phyloP scores from a whole-genome alignment of 2,329 filamentous ascomycete genomes.

The Fusarium transvaalense region DNA sequence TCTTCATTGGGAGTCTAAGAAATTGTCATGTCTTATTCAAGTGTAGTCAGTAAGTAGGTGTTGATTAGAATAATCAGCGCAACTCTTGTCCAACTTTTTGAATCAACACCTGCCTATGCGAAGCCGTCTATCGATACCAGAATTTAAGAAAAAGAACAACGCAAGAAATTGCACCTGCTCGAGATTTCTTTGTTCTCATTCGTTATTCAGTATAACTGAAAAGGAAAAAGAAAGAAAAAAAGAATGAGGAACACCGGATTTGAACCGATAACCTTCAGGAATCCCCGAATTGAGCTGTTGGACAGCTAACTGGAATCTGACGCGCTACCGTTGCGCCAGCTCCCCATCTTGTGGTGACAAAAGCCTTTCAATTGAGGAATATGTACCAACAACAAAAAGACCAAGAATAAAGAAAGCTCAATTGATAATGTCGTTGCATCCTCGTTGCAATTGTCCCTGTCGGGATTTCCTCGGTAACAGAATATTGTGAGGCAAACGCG shows the following conservation, averaged over 20 bases:
- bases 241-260: constrained; percentile 19
- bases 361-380: fast-evolving
- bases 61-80: no score
- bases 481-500: not conserved
- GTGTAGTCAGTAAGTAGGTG: no score
- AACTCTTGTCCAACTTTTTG: no score
- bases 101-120: no score
- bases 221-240: not conserved
- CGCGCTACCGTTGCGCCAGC: constrained; percentile 23
- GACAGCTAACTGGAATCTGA: constrained; percentile 17
- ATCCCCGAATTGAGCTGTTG: not conserved
- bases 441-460: not conserved
- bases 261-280: constrained; percentile 23
- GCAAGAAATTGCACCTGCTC: not conserved
- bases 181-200: not conserved
- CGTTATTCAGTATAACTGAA: no score
- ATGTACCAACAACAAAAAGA: not conserved
- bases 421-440: not conserved
- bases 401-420: not conserved
- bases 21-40: no score
- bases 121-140: no score
- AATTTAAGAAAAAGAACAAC: no score
- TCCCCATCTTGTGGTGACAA: constrained; percentile 4
- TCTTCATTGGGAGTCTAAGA: not conserved
- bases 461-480: not conserved